These are phyloP conservation scores for Gryganskiella cystojenkinii DNA, from an alignment of 192 early-diverging fungal species.

Conservation along the genomic window DNA sequence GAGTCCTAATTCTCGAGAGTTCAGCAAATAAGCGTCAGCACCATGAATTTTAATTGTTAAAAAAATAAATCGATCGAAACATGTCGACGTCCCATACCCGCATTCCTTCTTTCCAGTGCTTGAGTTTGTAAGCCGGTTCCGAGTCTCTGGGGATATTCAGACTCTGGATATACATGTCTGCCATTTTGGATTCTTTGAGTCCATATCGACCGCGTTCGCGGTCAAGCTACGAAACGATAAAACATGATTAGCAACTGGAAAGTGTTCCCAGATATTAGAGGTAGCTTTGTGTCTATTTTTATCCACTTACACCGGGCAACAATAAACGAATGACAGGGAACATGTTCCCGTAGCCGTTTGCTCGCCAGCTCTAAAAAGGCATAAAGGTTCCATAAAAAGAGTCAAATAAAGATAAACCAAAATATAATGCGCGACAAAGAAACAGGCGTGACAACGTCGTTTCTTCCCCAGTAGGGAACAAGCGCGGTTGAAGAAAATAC, in stretches of 20 bases:
- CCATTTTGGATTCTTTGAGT: constrained; percentile 75
- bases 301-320: constrained; percentile 38
- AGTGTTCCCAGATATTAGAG: background rate
- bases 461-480: too few relatives aligned
- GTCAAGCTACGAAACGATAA: constrained; percentile 51
- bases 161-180: constrained; percentile 68
- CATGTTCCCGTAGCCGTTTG: constrained; percentile 38
- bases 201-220: constrained; percentile 69
- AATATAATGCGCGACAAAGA: background rate
- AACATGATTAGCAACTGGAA: background rate
- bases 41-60: too few relatives aligned
- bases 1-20: constrained; percentile 47
- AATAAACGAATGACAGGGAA: constrained; percentile 52
- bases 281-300: background rate
- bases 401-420: background rate
- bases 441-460: too few relatives aligned
- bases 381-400: too few relatives aligned
- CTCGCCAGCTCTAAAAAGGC: constrained; percentile 31
- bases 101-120: constrained; percentile 66
- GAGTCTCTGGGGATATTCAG: constrained; percentile 69
- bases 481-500: too few relatives aligned
- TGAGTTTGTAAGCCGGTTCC: constrained; percentile 64
- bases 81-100: too few relatives aligned
- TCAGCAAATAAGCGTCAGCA: too few relatives aligned
- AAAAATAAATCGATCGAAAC: too few relatives aligned